Conservation (phyloP, 768 basidiomycete genomes). For the Leccinum disarticulatum region DNA sequence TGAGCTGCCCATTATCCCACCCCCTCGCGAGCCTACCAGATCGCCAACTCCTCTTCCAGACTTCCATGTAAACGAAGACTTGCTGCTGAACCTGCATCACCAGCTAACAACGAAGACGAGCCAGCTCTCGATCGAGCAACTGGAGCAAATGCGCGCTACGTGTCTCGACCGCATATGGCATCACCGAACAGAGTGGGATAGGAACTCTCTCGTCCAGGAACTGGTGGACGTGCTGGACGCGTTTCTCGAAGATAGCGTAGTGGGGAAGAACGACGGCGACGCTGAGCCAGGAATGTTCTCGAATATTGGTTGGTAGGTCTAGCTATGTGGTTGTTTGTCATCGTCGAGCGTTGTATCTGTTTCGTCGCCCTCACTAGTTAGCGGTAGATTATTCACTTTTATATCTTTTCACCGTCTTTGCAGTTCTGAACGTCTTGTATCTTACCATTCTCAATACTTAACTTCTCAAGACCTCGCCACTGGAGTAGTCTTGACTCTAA, state of each 20-base stretch:
- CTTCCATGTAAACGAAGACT: constrained; percentile 61
- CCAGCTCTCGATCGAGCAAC: constrained; percentile 75
- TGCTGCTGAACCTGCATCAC: constrained; percentile 48
- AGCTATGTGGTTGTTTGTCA: neutral
- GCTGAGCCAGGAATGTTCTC: constrained; percentile 1
- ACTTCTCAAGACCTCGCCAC: neutral
- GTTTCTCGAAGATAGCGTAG: constrained; percentile 65
- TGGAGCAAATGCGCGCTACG: constrained; percentile 90
- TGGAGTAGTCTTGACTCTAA: too few species aligned
- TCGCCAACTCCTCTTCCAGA: constrained; percentile 73
- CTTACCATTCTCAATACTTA: constrained; percentile 1
- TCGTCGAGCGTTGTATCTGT: neutral
- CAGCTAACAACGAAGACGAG: constrained; percentile 55
- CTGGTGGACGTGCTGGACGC: constrained; percentile 54
- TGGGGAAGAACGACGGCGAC: constrained; percentile 18
- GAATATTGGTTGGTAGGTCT: constrained; percentile 3
- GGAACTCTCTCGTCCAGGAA: constrained; percentile 61
- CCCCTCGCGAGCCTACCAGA: constrained; percentile 47
- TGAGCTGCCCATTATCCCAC: constrained; percentile 21
- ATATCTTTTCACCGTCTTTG: constrained; percentile 7
- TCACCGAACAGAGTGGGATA: constrained; percentile 80
- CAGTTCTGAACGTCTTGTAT: constrained; percentile 15
- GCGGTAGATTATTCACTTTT: constrained; percentile 26
- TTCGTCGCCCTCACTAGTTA: neutral
- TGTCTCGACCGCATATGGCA: constrained; percentile 83